Evolutionary conservation across 805 yeast genomes (phyloP).

Genomic region (Hermanozyma aechmeae): DNA sequence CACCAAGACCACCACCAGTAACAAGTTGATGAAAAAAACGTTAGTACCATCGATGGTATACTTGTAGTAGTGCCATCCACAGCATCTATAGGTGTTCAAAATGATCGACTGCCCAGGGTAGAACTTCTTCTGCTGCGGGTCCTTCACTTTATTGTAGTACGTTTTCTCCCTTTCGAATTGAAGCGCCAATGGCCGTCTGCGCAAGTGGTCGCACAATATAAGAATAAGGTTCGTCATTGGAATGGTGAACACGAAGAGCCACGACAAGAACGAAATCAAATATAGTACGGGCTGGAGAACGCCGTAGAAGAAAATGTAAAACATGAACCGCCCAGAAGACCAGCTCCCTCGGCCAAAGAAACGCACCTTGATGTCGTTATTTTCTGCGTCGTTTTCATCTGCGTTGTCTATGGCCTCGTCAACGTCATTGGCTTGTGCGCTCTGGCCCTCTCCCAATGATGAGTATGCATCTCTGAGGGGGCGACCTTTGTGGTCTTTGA

Average conservation of each 20-base stretch:
- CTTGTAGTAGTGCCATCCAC: constrained; percentile 90
- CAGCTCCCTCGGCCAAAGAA: constrained; percentile 89
- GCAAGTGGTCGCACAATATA: constrained; percentile 63
- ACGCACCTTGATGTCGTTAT: constrained; percentile 37
- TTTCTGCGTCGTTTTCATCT: constrained; percentile 10
- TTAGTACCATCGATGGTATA: constrained; percentile 96
- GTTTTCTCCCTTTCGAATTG: constrained; percentile 54
- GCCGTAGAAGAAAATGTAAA: constrained; percentile 61
- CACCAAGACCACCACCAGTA: constrained; percentile 71
- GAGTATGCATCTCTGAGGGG: constrained; percentile 28
- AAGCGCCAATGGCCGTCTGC: constrained; percentile 88
- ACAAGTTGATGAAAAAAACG: constrained; percentile 79
- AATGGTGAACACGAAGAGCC: constrained; percentile 81
- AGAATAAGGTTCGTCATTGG: constrained; percentile 83
- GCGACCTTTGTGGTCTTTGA: constrained; percentile 35
- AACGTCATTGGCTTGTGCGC: constrained; percentile 3
- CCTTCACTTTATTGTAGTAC: constrained; percentile 26
- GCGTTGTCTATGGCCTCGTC: constrained; percentile 9
- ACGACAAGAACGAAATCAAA: constrained; percentile 49
- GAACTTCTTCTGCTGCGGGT: constrained; percentile 16
- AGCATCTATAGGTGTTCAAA: constrained; percentile 84
- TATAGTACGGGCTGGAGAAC: constrained; percentile 60
- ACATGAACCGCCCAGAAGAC: constrained; percentile 74
- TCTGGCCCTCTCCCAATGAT: constrained; percentile 13
- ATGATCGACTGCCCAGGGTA: constrained; percentile 52